Percentiles rank a stretch among this genome's conserved stretches.
These are phyloP conservation scores for Cyclotella choctawhatcheeana DNA, from an alignment of 108 stramenopile species.

Conservation along the genomic window DNA sequence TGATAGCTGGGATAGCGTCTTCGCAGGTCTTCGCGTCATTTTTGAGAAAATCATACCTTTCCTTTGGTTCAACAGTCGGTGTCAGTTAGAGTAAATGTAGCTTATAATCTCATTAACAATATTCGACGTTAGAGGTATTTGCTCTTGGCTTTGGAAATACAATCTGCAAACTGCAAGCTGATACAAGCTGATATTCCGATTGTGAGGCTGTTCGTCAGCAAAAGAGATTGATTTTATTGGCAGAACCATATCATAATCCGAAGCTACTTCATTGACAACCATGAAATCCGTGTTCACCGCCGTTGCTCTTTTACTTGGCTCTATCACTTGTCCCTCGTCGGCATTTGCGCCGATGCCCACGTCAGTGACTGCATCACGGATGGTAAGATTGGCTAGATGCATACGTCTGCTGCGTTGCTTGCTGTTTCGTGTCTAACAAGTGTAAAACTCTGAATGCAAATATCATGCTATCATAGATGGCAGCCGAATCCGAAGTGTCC, in stretches of 20 bases:
- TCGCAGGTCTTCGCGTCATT: neutral
- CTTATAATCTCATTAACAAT: neutral
- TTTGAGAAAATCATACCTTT: neutral
- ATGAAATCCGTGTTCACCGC: neutral
- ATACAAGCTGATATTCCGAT: neutral
- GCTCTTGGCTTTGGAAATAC: no score
- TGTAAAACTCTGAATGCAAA: neutral
- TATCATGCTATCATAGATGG: conserved; percentile 41
- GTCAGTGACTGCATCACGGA: neutral
- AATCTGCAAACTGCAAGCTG: neutral
- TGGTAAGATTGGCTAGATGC: neutral
- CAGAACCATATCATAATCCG: neutral
- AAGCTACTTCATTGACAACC: neutral
- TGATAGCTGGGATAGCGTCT: neutral
- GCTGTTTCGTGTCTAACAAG: neutral
- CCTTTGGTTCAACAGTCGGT: neutral
- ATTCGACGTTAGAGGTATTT: neutral
- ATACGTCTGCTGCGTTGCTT: neutral
- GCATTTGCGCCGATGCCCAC: neutral
- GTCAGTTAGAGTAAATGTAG: neutral
- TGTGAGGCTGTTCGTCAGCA: neutral
- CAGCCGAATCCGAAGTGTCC: conserved; percentile 82
- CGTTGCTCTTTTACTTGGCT: neutral
- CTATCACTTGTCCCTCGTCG: neutral
- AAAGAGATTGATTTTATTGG: neutral